Conservation (phyloP, 2,329 filamentous ascomycete species). For the Chaetomium globosum region DNA sequence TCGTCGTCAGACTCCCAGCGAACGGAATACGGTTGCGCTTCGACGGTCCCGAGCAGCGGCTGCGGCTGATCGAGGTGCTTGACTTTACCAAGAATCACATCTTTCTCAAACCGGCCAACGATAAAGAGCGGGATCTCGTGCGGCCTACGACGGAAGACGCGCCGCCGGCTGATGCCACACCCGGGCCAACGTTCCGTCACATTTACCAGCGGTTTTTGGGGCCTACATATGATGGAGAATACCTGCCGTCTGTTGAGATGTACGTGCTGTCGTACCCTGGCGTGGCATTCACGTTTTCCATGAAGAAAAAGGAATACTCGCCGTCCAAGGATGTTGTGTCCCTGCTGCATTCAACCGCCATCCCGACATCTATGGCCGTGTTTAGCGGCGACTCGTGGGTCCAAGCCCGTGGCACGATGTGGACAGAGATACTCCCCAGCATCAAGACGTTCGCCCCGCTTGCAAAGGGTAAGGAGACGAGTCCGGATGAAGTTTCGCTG, state of each 20-base stretch:
- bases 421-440: constrained; percentile 72
- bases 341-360: constrained; percentile 74
- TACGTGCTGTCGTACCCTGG: constrained; percentile 95
- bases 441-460: constrained; percentile 71
- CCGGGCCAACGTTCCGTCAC: constrained; percentile 78
- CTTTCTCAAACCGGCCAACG: constrained; percentile 69
- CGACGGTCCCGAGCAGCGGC: constrained; percentile 87
- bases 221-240: constrained; percentile 92
- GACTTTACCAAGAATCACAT: constrained; percentile 87
- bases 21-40: constrained; percentile 92
- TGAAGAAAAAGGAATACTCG: constrained; percentile 74
- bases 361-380: constrained; percentile 84
- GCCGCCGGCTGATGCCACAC: constrained; percentile 34
- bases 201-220: constrained; percentile 94
- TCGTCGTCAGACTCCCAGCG: constrained; percentile 73
- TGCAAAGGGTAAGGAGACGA: constrained; percentile 72
- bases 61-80: constrained; percentile 86
- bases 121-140: constrained; percentile 70
- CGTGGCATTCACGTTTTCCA: constrained; percentile 86
- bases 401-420: constrained; percentile 74
- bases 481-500: constrained; percentile 86
- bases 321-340: constrained; percentile 80
- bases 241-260: constrained; percentile 65
- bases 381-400: constrained; percentile 92
- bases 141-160: constrained; percentile 54